These are phyloP conservation scores for Phytophthora pluvialis DNA, from an alignment of 352 stramenopile genomes.

Conservation along the genomic window DNA sequence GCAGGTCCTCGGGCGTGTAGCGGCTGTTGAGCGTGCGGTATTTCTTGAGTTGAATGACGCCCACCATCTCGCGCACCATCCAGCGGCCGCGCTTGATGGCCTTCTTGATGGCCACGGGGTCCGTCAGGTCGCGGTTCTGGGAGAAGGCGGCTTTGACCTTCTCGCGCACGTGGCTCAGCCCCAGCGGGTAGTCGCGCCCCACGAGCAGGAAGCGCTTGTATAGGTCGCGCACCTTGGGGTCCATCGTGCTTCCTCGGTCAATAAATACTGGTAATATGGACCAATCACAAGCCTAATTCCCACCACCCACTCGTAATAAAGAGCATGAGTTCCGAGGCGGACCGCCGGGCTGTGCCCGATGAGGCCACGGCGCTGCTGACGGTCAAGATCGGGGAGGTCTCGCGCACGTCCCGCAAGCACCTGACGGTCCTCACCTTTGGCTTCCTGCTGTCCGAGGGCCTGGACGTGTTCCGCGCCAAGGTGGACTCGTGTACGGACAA, in stretches of 20 bases:
- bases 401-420: conserved; percentile 74
- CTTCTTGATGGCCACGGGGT: conserved; percentile 87
- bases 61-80: conserved; percentile 96
- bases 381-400: conserved; percentile 79
- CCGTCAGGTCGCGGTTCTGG: conserved; percentile 78
- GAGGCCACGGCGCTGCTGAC: conserved; percentile 71
- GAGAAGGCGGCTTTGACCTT: conserved; percentile 93
- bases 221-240: conserved; percentile 94
- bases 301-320: conserved; percentile 6
- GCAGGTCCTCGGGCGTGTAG: conserved; percentile 89
- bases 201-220: conserved; percentile 96
- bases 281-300: conserved; percentile 22
- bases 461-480: conserved; percentile 78
- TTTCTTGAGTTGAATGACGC: conserved; percentile 98
- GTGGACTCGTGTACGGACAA: conserved; percentile 61
- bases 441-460: conserved; percentile 74
- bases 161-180: conserved; percentile 90
- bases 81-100: conserved; percentile 93
- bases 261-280: conserved; percentile 4
- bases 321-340: conserved; percentile 23
- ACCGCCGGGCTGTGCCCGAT: conserved; percentile 52
- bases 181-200: conserved; percentile 95
- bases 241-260: conserved; percentile 58
- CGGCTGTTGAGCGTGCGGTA: conserved; percentile 94
- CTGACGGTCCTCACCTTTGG: conserved; percentile 63